Base-by-base conservation (phyloP, 2,329 filamentous ascomycete species). In the Stachybotrys echinatus region DNA sequence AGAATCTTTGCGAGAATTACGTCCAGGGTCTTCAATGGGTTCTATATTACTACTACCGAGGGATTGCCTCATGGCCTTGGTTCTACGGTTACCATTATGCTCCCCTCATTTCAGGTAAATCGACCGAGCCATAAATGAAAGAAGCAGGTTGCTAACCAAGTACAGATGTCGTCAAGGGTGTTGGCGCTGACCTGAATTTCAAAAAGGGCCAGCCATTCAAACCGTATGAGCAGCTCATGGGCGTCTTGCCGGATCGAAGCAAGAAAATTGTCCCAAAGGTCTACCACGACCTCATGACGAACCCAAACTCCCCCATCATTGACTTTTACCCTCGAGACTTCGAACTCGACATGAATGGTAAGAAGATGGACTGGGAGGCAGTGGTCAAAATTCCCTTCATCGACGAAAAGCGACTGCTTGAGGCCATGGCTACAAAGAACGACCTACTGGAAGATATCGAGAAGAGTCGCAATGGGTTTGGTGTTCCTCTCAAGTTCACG, bases 301-400 rank as follows among this genome's bases (percentile, higher is more conserved):
- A 88, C 49, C 79, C 87, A 2, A 81, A 88, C 17, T 97, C 92
- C 17, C 91, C 94, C 2, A 99, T 99, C 65, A 88, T 96, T 62
- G 94, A 99, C 65, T 99, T 99, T 66, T 99, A 99, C 62, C 94
- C 94, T 3, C 83, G 92, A 59, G 94, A 99, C 61, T 99, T 99
- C 62, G 90, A 95, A 57, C 77, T 99, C 39, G 95, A 99, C 65
- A 97, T 99, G 94, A 97, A 99, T 60, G 95, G 94, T 52, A 99
- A 99, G 75, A 99, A 96, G 74, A 95, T 96, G 88, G 95, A 99
- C 55, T 99, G 94, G 94, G 94, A 99, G 66, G 94, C 94, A 23
- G 92, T 99, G 37, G 91, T 99, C 56, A 99, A 97, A 70, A 99
- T 99, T 62, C 94, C 94, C 0, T 99, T 99, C 70, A 99, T 99